Percentiles rank a stretch among this genome's conserved stretches.
These are phyloP conservation scores for Usnea hakonensis DNA, from an alignment of 495 filamentous ascomycete species.

Conservation along the genomic window DNA sequence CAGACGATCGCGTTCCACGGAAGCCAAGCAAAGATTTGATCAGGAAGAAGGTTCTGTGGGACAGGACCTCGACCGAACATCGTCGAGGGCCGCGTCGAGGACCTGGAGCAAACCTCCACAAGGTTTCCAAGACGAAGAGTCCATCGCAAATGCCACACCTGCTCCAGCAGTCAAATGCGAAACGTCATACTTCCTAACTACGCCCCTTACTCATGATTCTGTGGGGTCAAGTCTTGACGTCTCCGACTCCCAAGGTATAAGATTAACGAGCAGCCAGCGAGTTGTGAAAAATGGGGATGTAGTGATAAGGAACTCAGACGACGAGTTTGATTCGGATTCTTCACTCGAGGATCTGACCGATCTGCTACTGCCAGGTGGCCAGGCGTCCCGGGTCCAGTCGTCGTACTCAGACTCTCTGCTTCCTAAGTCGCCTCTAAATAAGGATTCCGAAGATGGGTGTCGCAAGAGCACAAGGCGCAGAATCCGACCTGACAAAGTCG, in stretches of 20 bases:
- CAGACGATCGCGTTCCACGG: conserved; percentile 12
- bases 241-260: conserved; percentile 6
- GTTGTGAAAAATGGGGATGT: conserved; percentile 43
- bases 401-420: conserved; percentile 13
- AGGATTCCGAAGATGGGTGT: background rate
- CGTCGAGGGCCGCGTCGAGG: background rate
- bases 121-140: background rate
- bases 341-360: conserved; percentile 40
- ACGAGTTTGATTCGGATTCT: conserved; percentile 53
- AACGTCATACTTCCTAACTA: background rate
- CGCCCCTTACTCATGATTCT: background rate
- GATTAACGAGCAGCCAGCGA: conserved; percentile 31
- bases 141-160: background rate
- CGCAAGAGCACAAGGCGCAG: conserved; percentile 3
- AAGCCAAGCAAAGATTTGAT: background rate
- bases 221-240: background rate
- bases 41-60: background rate
- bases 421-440: background rate
- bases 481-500: conserved; percentile 2
- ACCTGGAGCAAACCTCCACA: background rate
- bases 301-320: conserved; percentile 62
- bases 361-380: conserved; percentile 26
- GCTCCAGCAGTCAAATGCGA: background rate
- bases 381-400: conserved; percentile 22
- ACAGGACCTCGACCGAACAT: background rate